Conservation (phyloP, 306 rosid genomes). For the Ceratonia siliqua region DNA sequence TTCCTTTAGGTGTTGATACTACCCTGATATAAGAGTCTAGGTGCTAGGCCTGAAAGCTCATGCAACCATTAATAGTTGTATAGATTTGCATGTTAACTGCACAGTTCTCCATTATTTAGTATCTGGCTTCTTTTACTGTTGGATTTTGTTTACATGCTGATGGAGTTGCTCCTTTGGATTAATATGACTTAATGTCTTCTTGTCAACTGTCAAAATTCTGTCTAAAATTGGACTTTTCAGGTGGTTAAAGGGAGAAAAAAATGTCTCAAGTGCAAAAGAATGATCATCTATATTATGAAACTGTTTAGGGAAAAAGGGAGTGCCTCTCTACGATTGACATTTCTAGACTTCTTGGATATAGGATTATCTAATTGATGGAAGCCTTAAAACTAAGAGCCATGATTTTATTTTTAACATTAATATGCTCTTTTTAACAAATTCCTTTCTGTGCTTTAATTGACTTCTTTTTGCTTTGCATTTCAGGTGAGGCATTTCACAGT, state of each 20-base stretch:
- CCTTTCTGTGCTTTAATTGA: conserved; percentile 9
- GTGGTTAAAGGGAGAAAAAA: neutral
- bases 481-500: conserved; percentile 79
- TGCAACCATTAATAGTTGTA: neutral
- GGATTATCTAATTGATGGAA: neutral
- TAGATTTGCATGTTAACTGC: neutral
- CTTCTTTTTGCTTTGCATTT: conserved; percentile 30
- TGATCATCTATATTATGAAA: neutral
- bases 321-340: neutral
- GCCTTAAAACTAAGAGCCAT: neutral
- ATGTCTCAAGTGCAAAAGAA: neutral
- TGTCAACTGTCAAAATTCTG: neutral
- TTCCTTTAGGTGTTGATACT: neutral
- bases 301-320: neutral
- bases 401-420: neutral
- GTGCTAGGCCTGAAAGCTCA: neutral
- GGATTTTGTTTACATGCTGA: neutral
- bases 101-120: neutral
- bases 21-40: neutral
- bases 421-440: neutral
- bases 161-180: neutral
- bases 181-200: neutral
- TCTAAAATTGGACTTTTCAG: neutral
- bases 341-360: neutral
- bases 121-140: neutral